phyloP scores from a whole-genome alignment of 148 eudicot genomes.

The Dianthus caryophyllus region DNA sequence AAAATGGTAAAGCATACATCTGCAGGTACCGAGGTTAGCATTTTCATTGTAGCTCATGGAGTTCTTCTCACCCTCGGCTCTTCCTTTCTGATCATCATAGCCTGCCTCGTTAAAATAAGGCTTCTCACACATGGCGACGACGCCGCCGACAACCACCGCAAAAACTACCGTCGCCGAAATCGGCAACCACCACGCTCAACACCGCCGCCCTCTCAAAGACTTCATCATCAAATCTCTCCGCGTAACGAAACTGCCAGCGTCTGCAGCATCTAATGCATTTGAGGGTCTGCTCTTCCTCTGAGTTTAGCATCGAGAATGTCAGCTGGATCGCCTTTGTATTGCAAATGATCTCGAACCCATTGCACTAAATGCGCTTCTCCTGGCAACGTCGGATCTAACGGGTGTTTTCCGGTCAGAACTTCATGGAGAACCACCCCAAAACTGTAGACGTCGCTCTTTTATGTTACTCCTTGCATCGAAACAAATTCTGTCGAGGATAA shows the following conservation, averaged over 20 bases:
- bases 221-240: conserved; percentile 56
- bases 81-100: conserved; percentile 75
- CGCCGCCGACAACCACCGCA: too few relatives aligned
- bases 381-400: conserved; percentile 81
- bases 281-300: too few relatives aligned
- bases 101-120: conserved; percentile 97
- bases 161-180: conserved; percentile 38
- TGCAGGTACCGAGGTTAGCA: conserved; percentile 82
- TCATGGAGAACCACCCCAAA: conserved; percentile 79
- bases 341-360: too few relatives aligned
- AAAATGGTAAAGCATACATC: conserved; percentile 65
- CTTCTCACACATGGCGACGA: too few relatives aligned
- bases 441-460: too few relatives aligned
- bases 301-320: too few relatives aligned
- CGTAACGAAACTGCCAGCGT: too few relatives aligned
- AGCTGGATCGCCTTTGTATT: too few relatives aligned
- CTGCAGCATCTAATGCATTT: too few relatives aligned
- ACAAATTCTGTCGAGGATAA: too few relatives aligned
- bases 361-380: conserved; percentile 79
- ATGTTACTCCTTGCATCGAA: too few relatives aligned
- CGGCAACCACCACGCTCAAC: conserved; percentile 52
- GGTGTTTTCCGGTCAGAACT: conserved; percentile 92
- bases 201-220: conserved; percentile 59
- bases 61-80: conserved; percentile 90
- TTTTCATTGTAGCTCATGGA: conserved; percentile 88